phyloP scores from a whole-genome alignment of 1,284 basidiomycete species.

The Coriolopsis trogii region DNA sequence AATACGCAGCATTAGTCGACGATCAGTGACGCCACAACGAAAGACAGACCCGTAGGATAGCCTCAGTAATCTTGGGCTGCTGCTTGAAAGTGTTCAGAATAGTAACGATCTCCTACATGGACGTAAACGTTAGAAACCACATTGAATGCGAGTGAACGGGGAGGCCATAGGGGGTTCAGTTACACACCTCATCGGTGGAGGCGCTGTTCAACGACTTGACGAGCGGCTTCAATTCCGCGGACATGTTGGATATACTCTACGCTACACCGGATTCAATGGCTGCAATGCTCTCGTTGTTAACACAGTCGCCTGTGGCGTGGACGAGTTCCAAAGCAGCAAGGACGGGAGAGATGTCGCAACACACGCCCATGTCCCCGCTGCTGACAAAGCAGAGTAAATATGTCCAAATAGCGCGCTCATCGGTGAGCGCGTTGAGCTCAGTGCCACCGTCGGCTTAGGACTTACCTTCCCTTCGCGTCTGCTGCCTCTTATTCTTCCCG shows the following conservation, averaged over 20 bases:
- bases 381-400: slow-evolving; percentile 20
- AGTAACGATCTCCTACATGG: slow-evolving; percentile 70
- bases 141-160: slow-evolving; percentile 40
- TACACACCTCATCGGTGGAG: slow-evolving; percentile 62
- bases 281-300: slow-evolving; percentile 6
- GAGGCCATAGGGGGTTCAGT: slow-evolving; percentile 38
- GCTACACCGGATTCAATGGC: slow-evolving; percentile 3
- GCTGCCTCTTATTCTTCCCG: neutral
- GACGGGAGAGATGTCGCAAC: slow-evolving; percentile 3
- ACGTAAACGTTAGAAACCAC: slow-evolving; percentile 34
- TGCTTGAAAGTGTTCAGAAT: slow-evolving; percentile 79
- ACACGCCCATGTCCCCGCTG: neutral
- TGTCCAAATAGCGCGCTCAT: slow-evolving; percentile 21
- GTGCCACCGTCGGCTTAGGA: slow-evolving; percentile 4
- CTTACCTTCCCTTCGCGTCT: neutral
- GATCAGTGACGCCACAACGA: slow-evolving; percentile 18
- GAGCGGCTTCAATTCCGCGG: slow-evolving; percentile 73
- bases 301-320: slow-evolving; percentile 16
- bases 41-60: slow-evolving; percentile 80
- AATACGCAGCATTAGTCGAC: neutral
- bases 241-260: slow-evolving; percentile 25
- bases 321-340: slow-evolving; percentile 10
- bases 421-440: slow-evolving; percentile 15
- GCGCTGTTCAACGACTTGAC: slow-evolving; percentile 76
- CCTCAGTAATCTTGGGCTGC: slow-evolving; percentile 83